phyloP scores from a whole-genome alignment of 2,329 filamentous ascomycete genomes.

The Fusarium sp. region DNA sequence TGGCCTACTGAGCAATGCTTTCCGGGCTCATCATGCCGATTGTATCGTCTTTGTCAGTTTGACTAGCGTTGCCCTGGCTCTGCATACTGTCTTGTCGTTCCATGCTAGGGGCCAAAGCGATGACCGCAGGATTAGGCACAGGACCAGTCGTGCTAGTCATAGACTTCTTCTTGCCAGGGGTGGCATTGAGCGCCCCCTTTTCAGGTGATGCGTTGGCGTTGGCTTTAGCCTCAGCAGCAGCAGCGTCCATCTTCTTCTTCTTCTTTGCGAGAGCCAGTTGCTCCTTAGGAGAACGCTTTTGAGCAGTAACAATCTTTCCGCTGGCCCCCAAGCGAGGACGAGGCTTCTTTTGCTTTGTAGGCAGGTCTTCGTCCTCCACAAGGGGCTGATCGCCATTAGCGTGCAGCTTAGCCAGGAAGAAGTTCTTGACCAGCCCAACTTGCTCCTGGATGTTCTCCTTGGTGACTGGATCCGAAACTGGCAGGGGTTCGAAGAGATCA shows the following conservation, averaged over 20 bases:
- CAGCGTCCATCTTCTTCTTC: slow-evolving; percentile 81
- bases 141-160: slow-evolving; percentile 52
- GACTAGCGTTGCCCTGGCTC: slow-evolving; percentile 68
- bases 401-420: slow-evolving; percentile 90
- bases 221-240: slow-evolving; percentile 61
- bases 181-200: slow-evolving; percentile 53
- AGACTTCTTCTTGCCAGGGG: slow-evolving; percentile 66
- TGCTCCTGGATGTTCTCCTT: slow-evolving; percentile 80
- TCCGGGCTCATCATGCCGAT: slow-evolving; percentile 88
- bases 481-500: slow-evolving; percentile 74
- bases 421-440: slow-evolving; percentile 89
- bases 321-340: slow-evolving; percentile 75
- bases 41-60: slow-evolving; percentile 73
- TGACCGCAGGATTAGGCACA: slow-evolving; percentile 54
- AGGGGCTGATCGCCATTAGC: slow-evolving; percentile 84
- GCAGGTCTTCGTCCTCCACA: slow-evolving; percentile 93
- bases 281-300: slow-evolving; percentile 84
- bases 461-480: slow-evolving; percentile 81
- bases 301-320: slow-evolving; percentile 86
- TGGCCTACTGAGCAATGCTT: slow-evolving; percentile 68
- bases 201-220: slow-evolving; percentile 52
- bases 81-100: slow-evolving; percentile 69
- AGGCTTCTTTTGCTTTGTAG: slow-evolving; percentile 86
- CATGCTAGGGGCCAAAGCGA: slow-evolving; percentile 63
- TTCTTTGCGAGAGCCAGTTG: slow-evolving; percentile 88